Percentiles rank a stretch among this genome's conserved stretches.
Conservation (phyloP, 768 basidiomycete species). For the Leccinum arenicola region DNA sequence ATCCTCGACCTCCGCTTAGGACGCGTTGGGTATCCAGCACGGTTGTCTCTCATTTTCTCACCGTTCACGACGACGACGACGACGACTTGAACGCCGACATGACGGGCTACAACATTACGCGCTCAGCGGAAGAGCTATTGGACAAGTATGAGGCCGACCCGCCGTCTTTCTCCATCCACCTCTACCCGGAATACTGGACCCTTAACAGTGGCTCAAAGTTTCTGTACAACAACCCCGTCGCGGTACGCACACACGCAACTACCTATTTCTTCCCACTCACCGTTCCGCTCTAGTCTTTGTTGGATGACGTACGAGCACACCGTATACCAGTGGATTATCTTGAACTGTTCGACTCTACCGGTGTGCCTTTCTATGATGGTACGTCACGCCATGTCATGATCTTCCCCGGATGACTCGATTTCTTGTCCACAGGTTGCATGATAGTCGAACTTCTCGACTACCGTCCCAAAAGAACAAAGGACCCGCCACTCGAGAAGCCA, state of each 20-base stretch:
- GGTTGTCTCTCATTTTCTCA: not conserved
- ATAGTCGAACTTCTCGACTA: slow-evolving; percentile 82
- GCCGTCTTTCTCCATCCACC: slow-evolving; percentile 76
- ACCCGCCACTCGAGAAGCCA: slow-evolving; percentile 55
- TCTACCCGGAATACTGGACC: slow-evolving; percentile 79
- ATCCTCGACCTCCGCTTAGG: not conserved
- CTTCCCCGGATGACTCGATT: not conserved
- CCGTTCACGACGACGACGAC: slow-evolving; percentile 7
- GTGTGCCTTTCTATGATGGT: slow-evolving; percentile 85
- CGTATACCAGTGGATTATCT: slow-evolving; percentile 86
- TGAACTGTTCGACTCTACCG: slow-evolving; percentile 70
- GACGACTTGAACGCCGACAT: slow-evolving; percentile 37
- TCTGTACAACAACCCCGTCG: slow-evolving; percentile 74
- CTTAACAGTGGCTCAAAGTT: slow-evolving; percentile 82
- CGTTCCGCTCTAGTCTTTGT: slow-evolving; percentile 50
- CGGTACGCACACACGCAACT: slow-evolving; percentile 36
- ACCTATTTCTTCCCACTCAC: slow-evolving; percentile 4
- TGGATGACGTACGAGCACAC: slow-evolving; percentile 81
- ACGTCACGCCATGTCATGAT: slow-evolving; percentile 18
- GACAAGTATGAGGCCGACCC: slow-evolving; percentile 52
- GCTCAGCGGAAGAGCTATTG: slow-evolving; percentile 58
- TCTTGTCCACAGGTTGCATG: slow-evolving; percentile 61
- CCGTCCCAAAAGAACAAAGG: slow-evolving; percentile 55
- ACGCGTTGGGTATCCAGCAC: not conserved
- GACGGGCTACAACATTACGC: slow-evolving; percentile 72